Evolutionary conservation across 2,329 filamentous ascomycete species (phyloP).

Genomic region (Cladosporium cucumerinum): DNA sequence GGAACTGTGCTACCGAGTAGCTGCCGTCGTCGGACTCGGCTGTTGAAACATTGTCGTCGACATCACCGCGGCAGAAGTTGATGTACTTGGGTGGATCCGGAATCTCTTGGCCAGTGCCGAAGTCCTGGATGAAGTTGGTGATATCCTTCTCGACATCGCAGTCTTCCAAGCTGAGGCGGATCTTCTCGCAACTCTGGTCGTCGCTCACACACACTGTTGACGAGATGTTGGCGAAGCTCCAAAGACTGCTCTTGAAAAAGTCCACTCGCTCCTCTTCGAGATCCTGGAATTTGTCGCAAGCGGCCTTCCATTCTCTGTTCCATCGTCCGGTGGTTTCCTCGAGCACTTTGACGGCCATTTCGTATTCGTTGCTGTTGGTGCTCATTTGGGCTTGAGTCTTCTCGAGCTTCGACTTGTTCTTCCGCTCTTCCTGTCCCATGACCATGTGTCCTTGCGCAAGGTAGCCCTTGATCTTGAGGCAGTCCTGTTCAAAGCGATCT

Average conservation of each 20-base stretch:
- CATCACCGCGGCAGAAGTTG: conserved; percentile 93
- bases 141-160: conserved; percentile 98
- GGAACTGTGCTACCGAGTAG: conserved; percentile 95
- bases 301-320: conserved; percentile 98
- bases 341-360: conserved; percentile 83
- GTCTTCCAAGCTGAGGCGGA: conserved; percentile 85
- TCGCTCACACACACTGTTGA: conserved; percentile 98
- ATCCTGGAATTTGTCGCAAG: conserved; percentile 98
- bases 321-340: conserved; percentile 93
- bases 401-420: conserved; percentile 97
- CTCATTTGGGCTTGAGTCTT: conserved; percentile 97
- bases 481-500: conserved; percentile 96
- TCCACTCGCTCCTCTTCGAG: conserved; percentile 95
- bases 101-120: conserved; percentile 92
- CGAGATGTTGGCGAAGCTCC: conserved; percentile 96
- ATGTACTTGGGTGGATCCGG: conserved; percentile 97
- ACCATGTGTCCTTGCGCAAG: conserved; percentile 99
- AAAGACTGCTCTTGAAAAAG: conserved; percentile 95
- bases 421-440: conserved; percentile 98
- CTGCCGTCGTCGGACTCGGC: conserved; percentile 73
- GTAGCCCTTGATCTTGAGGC: conserved; percentile 96
- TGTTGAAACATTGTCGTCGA: conserved; percentile 75
- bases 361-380: conserved; percentile 87
- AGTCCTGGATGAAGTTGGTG: conserved; percentile 77
- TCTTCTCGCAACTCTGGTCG: conserved; percentile 90